Evolutionary conservation across 495 filamentous ascomycete genomes (phyloP).

Genomic region (Trichodelitschia bisporula): DNA sequence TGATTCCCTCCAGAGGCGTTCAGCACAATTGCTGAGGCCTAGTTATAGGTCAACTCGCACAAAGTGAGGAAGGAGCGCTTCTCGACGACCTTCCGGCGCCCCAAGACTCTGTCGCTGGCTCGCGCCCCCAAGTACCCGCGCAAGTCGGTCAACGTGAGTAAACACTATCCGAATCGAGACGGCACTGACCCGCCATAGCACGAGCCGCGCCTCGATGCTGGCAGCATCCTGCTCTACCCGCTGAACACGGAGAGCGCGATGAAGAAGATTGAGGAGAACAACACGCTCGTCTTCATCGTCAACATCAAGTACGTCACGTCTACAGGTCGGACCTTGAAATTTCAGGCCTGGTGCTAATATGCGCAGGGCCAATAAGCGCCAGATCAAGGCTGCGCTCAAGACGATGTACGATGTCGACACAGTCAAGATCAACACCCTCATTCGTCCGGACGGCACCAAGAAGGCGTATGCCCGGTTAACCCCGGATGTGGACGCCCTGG

Average conservation of each 20-base stretch:
- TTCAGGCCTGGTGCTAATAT: neutral
- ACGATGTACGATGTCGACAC: slow-evolving; percentile 97
- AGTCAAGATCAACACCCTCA: slow-evolving; percentile 96
- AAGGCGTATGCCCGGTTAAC: slow-evolving; percentile 94
- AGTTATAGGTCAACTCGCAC: slow-evolving; percentile 48
- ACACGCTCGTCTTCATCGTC: slow-evolving; percentile 97
- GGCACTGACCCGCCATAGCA: no score
- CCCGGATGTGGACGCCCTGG: slow-evolving; percentile 87
- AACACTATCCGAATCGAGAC: no score
- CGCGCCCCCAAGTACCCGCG: slow-evolving; percentile 90
- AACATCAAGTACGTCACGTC: slow-evolving; percentile 62
- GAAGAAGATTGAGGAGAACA: slow-evolving; percentile 99
- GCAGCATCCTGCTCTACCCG: slow-evolving; percentile 48
- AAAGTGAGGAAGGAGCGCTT: slow-evolving; percentile 80
- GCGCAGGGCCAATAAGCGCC: slow-evolving; percentile 85
- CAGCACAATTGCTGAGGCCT: no score
- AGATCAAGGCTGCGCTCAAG: slow-evolving; percentile 97
- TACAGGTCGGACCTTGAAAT: neutral
- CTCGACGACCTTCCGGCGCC: slow-evolving; percentile 90
- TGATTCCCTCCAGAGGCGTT: no score
- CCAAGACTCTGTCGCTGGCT: slow-evolving; percentile 78
- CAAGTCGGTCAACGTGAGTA: slow-evolving; percentile 60
- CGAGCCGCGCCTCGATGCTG: slow-evolving; percentile 55
- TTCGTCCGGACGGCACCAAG: slow-evolving; percentile 92
- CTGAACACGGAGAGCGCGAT: slow-evolving; percentile 98